Evolutionary conservation across 2,329 filamentous ascomycete species (phyloP).

Genomic region (Polytolypa hystricis): DNA sequence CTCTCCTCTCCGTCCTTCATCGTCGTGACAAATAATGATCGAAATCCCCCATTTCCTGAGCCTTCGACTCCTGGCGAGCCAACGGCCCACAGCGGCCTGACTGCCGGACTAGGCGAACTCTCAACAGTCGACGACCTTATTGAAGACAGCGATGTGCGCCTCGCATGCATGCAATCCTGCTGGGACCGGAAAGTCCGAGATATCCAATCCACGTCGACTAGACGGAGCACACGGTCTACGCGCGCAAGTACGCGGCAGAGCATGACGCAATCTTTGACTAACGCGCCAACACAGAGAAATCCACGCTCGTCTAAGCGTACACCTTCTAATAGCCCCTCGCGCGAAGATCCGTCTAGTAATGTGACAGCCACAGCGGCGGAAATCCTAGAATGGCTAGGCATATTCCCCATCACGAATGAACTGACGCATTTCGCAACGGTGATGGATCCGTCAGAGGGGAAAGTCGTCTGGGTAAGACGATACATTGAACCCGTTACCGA

Average conservation of each 20-base stretch:
- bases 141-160: slow-evolving; percentile 25
- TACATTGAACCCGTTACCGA: slow-evolving; percentile 15
- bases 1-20: slow-evolving; percentile 42
- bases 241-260: background rate
- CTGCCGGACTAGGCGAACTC: slow-evolving; percentile 10
- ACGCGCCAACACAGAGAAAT: background rate
- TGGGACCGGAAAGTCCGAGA: slow-evolving; percentile 24
- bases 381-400: slow-evolving; percentile 39
- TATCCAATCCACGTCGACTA: slow-evolving; percentile 4
- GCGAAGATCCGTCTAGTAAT: too few relatives aligned
- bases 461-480: slow-evolving; percentile 35
- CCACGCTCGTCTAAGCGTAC: background rate
- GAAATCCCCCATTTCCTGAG: slow-evolving; percentile 11
- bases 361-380: slow-evolving; percentile 21
- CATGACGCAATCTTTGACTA: background rate
- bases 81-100: slow-evolving; percentile 13
- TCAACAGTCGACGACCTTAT: slow-evolving; percentile 19
- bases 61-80: slow-evolving; percentile 9
- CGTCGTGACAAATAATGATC: slow-evolving; percentile 47
- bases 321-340: background rate
- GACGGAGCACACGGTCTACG: background rate
- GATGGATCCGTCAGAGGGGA: slow-evolving; percentile 43
- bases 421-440: slow-evolving; percentile 48
- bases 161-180: slow-evolving; percentile 26
- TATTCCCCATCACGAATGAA: slow-evolving; percentile 46